Evolutionary conservation across 2,329 filamentous ascomycete genomes (phyloP), one percentile per base, ranked within the genome.

Genomic region (Trichophyton schoenleinii): DNA sequence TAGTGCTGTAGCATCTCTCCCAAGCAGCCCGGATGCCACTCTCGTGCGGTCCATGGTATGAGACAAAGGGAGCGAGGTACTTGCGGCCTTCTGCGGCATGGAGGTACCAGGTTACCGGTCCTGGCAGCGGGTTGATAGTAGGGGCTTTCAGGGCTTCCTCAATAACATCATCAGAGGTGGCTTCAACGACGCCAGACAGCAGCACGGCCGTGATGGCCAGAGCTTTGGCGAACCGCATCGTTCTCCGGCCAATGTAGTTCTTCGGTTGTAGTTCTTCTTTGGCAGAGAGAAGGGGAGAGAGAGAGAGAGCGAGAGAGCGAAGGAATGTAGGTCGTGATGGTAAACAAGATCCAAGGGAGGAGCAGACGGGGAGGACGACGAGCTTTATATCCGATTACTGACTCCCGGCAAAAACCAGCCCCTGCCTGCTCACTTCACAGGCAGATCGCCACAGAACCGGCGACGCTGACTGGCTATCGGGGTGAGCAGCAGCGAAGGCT

Each of bases 101-200:
- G 6, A 31, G 28, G 28, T 31, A 31, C 28, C 28, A 31, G 28
- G 28, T 31, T 60, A 75, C 74, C 5, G 80, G 80, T 53, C 80
- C 80, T 57, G 80, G 80, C 48, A 83, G 75, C 61, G 80, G 80
- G 65, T 83, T 81, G 62, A 79, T 80, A 46, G 72, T 71, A 31
- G 1, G 28, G 28, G 28, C 28, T 7, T 31, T 31, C 28, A 31
- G 28, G 28, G 28, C 28, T 31, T 31, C 28, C 28, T 31, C 28
- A 31, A 31, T 31, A 31, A 31, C 28, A 1, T 6, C 28, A 31
- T 31, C 28, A 31, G 28, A 31, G 60, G 82, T 78, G 60, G 71
- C 74, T 71, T 71, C 63, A 76, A 70, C 61, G 75, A 68, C 60
- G 70, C 67, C 49, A 70, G 65, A 57, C 63, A 68, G 61, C 67